Conservation (phyloP, 2,329 filamentous ascomycete genomes). For the Uncinocarpus reesii region DNA sequence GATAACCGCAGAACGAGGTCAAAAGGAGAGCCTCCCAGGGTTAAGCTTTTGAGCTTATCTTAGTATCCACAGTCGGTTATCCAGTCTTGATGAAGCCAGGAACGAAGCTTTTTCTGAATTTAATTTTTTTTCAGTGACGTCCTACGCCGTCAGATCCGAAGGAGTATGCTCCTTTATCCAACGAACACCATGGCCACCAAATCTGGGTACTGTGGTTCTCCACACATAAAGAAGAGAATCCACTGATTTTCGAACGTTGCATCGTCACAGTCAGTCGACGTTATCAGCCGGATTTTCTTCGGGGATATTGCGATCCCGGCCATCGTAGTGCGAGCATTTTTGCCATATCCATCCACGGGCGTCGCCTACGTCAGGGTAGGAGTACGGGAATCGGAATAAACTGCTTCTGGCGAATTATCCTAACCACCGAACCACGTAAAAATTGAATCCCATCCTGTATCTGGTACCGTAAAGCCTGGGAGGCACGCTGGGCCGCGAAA, state of each 20-base stretch:
- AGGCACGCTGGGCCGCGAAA: too few relatives aligned
- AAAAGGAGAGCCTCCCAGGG: too few relatives aligned
- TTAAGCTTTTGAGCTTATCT: too few relatives aligned
- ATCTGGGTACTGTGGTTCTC: background rate
- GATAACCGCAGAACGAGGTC: too few relatives aligned
- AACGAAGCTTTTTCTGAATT: too few relatives aligned
- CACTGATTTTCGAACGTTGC: background rate
- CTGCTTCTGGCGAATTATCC: background rate
- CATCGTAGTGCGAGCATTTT: background rate
- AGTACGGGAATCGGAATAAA: background rate
- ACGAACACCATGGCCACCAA: background rate
- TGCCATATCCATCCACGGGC: background rate
- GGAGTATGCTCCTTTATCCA: too few relatives aligned
- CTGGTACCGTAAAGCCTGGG: too few relatives aligned
- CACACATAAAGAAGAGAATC: background rate
- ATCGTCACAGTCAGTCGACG: background rate
- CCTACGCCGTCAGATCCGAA: conserved; percentile 1
- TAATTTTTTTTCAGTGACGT: background rate
- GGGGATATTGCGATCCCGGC: background rate
- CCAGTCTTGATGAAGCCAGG: background rate
- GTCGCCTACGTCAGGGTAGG: too few relatives aligned
- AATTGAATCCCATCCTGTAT: too few relatives aligned
- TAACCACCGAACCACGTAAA: too few relatives aligned
- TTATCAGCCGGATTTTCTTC: background rate
- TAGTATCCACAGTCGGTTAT: background rate